These are phyloP conservation scores for Tetrahymena malaccensis DNA, from an alignment of 73 alveolate genomes.

Conservation along the genomic window DNA sequence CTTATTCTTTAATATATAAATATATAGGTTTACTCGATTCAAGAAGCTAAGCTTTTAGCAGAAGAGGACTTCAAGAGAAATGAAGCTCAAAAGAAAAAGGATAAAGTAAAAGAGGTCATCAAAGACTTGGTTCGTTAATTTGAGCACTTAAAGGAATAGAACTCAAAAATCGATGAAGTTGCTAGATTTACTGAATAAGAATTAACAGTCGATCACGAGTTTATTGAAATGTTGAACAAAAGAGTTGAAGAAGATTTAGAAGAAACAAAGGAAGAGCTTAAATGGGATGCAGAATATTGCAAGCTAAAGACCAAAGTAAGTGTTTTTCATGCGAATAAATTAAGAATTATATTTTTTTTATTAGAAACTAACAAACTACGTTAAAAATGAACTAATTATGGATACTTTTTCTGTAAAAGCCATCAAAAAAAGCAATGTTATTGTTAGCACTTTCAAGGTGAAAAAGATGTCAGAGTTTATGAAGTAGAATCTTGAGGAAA, in stretches of 20 bases:
- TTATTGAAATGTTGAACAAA: slow-evolving; percentile 60
- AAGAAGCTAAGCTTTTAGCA: slow-evolving; percentile 71
- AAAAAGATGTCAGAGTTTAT: slow-evolving; percentile 61
- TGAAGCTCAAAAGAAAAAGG: slow-evolving; percentile 80
- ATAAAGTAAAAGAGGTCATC: slow-evolving; percentile 55
- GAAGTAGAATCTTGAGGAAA: slow-evolving; percentile 12
- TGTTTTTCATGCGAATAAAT: neutral
- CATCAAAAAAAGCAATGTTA: slow-evolving; percentile 35
- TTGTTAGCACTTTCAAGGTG: slow-evolving; percentile 82
- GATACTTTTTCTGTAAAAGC: slow-evolving; percentile 79
- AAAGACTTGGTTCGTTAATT: slow-evolving; percentile 62
- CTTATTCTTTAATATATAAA: neutral
- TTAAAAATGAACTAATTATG: slow-evolving; percentile 49
- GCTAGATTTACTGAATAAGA: slow-evolving; percentile 64
- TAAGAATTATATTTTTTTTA: neutral
- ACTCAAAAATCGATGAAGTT: slow-evolving; percentile 34
- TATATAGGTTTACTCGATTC: slow-evolving; percentile 13
- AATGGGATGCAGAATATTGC: slow-evolving; percentile 75
- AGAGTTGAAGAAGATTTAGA: slow-evolving; percentile 56
- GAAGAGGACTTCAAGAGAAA: slow-evolving; percentile 79
- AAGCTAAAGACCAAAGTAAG: slow-evolving; percentile 55
- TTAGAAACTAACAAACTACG: slow-evolving; percentile 5
- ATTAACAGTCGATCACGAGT: slow-evolving; percentile 76
- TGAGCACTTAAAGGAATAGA: slow-evolving; percentile 27
- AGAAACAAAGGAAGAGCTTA: slow-evolving; percentile 75